Base-by-base conservation (phyloP, 2,329 filamentous ascomycete genomes). In the Albifimbria verrucaria region DNA sequence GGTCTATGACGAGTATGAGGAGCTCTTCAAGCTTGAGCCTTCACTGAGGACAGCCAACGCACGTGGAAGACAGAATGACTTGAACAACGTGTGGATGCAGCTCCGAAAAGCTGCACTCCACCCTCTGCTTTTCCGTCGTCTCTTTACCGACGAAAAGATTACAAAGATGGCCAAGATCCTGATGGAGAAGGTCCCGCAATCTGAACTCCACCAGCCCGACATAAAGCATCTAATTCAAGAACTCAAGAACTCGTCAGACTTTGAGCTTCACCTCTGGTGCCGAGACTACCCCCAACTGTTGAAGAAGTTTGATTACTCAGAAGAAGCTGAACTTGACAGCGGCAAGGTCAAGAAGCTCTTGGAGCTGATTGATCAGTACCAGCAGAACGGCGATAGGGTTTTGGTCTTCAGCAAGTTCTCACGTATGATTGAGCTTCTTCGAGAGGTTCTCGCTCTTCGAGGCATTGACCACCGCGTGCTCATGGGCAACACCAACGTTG, bases 381-480 rank as follows among this genome's bases (percentile, higher is more conserved):
- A 87, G 59, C 74, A 80, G 55, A 92, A 91, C 50, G 93, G 92
- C 3, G 92, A 97, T 67, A 87, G 93, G 4, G 87, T 90, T 1
- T 80, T 99, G 2, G 85, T 99, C 22, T 99, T 99, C 73, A 95
- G 89, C 45, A 92, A 96, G 62, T 99, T 97, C 69, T 90, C 90
- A 7, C 87, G 90, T 59, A 87, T 96, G 51, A 88, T 97, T 71
- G 89, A 97, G 69, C 92, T 99, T 52, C 78, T 99, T 1, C 87
- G 92, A 58, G 85, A 90, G 62, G 90, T 95, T 0, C 78, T 99
- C 10, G 83, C 88, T 48, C 84, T 84, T 0, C 78, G 89, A 17
- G 78, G 79, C 24, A 87, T 97, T 55, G 77, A 82, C 7, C 95
- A 92, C 69, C 89, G 90, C 59, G 86, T 92, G n/a, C 80, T 99